phyloP scores from a whole-genome alignment of 1,139 yeast species.

The Lodderomyces elongisporus region DNA sequence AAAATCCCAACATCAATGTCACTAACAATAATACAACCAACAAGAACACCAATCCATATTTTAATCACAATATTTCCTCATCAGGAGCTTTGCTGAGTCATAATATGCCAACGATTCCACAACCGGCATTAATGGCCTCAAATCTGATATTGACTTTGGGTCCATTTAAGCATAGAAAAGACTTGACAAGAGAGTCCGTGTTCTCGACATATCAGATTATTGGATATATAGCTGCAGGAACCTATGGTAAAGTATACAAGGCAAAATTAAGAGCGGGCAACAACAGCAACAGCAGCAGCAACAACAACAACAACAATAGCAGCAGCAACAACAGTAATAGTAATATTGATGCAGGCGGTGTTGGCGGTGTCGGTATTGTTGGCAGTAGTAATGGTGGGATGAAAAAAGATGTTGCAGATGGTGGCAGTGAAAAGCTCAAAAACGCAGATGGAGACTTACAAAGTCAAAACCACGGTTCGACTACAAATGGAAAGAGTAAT shows the following conservation, averaged over 20 bases:
- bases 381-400: conserved; percentile 1
- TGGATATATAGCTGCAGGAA: conserved; percentile 98
- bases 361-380: conserved; percentile 6
- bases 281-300: conserved; percentile 9
- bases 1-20: conserved; percentile 4
- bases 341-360: conserved; percentile 2
- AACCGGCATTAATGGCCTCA: conserved; percentile 57
- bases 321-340: not conserved
- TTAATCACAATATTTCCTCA: conserved; percentile 3
- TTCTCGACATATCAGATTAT: conserved; percentile 77
- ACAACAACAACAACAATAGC: not conserved
- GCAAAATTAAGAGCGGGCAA: conserved; percentile 48
- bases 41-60: conserved; percentile 4
- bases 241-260: conserved; percentile 95
- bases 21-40: conserved; percentile 1
- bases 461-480: not conserved
- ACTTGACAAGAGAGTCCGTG: conserved; percentile 63
- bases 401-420: not conserved
- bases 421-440: not conserved
- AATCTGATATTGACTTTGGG: conserved; percentile 65
- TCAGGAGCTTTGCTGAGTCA: conserved; percentile 3
- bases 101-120: conserved; percentile 21
- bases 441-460: not conserved
- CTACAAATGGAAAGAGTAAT: not conserved
- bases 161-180: conserved; percentile 71